Evolutionary conservation across 177 flowering plant species (phyloP), one percentile per base, ranked within the genome.

Genomic region (Tripterygium wilfordii): DNA sequence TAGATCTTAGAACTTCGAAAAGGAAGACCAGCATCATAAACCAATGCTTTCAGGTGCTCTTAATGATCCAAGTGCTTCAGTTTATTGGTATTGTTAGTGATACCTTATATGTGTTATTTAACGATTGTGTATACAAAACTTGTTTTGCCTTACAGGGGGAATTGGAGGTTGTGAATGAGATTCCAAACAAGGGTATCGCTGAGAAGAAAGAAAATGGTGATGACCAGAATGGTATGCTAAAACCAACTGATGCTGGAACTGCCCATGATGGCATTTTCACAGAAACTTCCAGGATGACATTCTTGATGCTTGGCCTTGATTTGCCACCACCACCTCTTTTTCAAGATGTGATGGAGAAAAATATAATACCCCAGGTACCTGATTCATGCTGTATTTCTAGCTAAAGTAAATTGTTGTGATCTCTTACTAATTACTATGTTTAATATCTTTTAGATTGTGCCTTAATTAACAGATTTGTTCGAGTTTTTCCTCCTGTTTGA

Each of bases 301-400:
- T 92, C 65, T 64, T 92, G 60, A 92, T 92, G 97, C 89, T 92
- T 64, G 99, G 96, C 22, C 70, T 92, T 46, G 99, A 92, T 76
- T 77, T 92, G 69, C 99, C 97, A 1, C 95, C 97, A 5, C 97
- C 99, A 23, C 99, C 96, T n/a, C 86, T 92, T 36, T 92, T 89
- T 59, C 69, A 80, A 66, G 99, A 92, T 61, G 85, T 84, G 45
- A 86, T 92, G 97, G 97, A 92, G 74, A 92, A 92, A 63, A 92
- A 89, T 54, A 92, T 92, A 17, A 92, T 92, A 27, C 97, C 99
- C 18, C 99, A 92, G 99, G 99, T 88, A 26, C 18, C n/a, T n/a
- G n/a, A 16, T 19, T 7, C 41, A 16, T 37, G 15, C 2, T 16
- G 21, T 37, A 10, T 53, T 33, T n/a, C n/a, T n/a, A n/a, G n/a